Base-by-base conservation (phyloP, 2,329 filamentous ascomycete genomes). In the Trichoderma koningii region DNA sequence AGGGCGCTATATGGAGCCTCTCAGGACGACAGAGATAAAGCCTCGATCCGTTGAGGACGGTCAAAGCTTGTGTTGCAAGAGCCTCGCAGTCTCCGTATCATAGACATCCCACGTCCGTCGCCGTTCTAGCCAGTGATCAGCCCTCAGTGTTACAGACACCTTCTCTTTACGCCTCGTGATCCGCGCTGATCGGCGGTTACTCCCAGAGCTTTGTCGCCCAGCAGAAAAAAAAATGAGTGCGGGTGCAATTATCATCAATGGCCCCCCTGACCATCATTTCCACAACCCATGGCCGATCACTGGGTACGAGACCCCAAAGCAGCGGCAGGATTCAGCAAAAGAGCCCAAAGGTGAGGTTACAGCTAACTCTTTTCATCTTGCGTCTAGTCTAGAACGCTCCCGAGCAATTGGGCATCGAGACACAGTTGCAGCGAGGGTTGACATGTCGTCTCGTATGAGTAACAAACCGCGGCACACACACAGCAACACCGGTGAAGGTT, bases 181-280 rank as follows among this genome's bases (percentile, higher is more conserved):
- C 50, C 50, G 50, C 50, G 15, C 19, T 55, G 60, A 63, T 63
- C 60, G 60, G 44, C 50, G 30, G 60, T 38, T 42, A 53, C 48
- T 55, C 23, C 38, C 19, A 51, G 44, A 60, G 53, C 28, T 14
- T 14, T 26, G 19, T 23, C 50, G 28, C 26, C 53, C 50, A 9
- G 34, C 28, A 19, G 12, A 38, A 47, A 17, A 38, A 47, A 17
- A 47, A 47, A 56, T 51, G 34, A 38, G 34, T 38, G 34, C 34
- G 14, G 19, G 14, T 23, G 48, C 30, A 12, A 34, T 7, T 14
- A 55, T 47, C 60, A 45, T 47, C 30, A 47, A 28, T 14, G 44
- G 45, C 41, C 41, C 60, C 60, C 60, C 60, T 63, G 60, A 55
- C 50, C 51, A 63, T 63, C 60, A 63, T 63, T 63, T 63, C 60